Evolutionary conservation across 2,329 filamentous ascomycete genomes (phyloP).

Genomic region (Achaetomium macrosporum): DNA sequence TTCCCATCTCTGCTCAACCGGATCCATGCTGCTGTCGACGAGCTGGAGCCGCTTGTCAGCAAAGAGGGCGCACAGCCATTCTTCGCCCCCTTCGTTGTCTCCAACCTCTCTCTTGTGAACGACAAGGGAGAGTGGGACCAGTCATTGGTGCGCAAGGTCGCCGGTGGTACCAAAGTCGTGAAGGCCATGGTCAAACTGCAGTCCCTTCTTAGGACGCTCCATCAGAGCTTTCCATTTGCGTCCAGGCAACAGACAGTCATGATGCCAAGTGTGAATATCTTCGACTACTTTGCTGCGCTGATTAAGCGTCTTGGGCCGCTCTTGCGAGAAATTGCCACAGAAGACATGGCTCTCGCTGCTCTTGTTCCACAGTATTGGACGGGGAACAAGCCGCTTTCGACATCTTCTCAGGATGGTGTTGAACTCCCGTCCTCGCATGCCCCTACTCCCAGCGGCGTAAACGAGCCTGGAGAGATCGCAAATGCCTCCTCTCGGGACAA

Average conservation of each 20-base stretch:
- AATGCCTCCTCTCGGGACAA: slow-evolving; percentile 17
- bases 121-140: slow-evolving; percentile 33
- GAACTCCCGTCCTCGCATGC: not conserved
- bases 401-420: slow-evolving; percentile 3
- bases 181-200: slow-evolving; percentile 75
- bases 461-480: slow-evolving; percentile 14
- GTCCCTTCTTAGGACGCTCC: slow-evolving; percentile 68
- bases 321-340: slow-evolving; percentile 73
- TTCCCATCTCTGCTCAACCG: slow-evolving; percentile 76
- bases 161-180: slow-evolving; percentile 66
- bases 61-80: slow-evolving; percentile 53
- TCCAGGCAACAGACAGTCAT: slow-evolving; percentile 58
- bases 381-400: slow-evolving; percentile 2
- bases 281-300: slow-evolving; percentile 73
- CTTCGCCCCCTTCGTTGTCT: slow-evolving; percentile 61
- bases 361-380: slow-evolving; percentile 67
- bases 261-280: slow-evolving; percentile 73
- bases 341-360: slow-evolving; percentile 71
- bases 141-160: slow-evolving; percentile 38
- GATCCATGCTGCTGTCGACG: slow-evolving; percentile 62
- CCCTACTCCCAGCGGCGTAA: not conserved
- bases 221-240: slow-evolving; percentile 66
- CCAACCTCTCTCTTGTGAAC: slow-evolving; percentile 33
- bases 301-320: slow-evolving; percentile 71
- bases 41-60: slow-evolving; percentile 59